phyloP scores from a whole-genome alignment of 352 stramenopile species.

The Phytophthora cryptogea region DNA sequence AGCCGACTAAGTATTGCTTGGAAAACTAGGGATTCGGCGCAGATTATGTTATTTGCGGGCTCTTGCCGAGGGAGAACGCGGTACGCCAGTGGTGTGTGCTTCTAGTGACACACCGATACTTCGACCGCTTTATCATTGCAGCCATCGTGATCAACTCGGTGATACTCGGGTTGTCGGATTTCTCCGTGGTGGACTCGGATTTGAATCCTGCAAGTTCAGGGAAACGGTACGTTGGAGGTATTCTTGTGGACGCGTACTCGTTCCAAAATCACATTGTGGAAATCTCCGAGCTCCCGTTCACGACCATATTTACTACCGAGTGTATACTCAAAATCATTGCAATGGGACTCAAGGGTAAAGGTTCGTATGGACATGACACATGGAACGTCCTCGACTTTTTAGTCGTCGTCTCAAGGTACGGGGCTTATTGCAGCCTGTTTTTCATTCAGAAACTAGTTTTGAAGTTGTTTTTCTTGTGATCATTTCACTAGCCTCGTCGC shows the following conservation, averaged over 20 bases:
- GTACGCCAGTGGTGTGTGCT: slow-evolving; percentile 56
- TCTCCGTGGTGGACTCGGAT: slow-evolving; percentile 63
- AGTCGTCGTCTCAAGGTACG: slow-evolving; percentile 86
- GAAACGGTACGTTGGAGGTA: slow-evolving; percentile 38
- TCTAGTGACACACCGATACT: slow-evolving; percentile 60
- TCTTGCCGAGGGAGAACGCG: slow-evolving; percentile 51
- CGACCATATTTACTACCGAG: slow-evolving; percentile 87
- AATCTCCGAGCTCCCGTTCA: slow-evolving; percentile 85
- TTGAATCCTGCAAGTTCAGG: slow-evolving; percentile 68
- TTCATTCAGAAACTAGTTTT: too few relatives aligned
- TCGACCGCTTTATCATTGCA: slow-evolving; percentile 87
- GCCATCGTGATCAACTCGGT: slow-evolving; percentile 89
- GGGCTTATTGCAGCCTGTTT: not conserved
- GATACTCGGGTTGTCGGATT: slow-evolving; percentile 86
- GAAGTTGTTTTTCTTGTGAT: not conserved
- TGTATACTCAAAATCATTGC: slow-evolving; percentile 91
- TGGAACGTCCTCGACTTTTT: slow-evolving; percentile 95
- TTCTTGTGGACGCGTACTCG: slow-evolving; percentile 49
- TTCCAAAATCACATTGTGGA: slow-evolving; percentile 65
- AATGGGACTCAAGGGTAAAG: slow-evolving; percentile 70
- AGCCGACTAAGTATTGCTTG: not conserved
- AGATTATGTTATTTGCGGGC: slow-evolving; percentile 46
- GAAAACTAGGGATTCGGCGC: slow-evolving; percentile 45
- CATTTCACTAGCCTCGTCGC: slow-evolving; percentile 46
- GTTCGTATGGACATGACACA: slow-evolving; percentile 80